Evolutionary conservation across 2,329 filamentous ascomycete genomes (phyloP).

Genomic region (Thermoascus crustaceus): DNA sequence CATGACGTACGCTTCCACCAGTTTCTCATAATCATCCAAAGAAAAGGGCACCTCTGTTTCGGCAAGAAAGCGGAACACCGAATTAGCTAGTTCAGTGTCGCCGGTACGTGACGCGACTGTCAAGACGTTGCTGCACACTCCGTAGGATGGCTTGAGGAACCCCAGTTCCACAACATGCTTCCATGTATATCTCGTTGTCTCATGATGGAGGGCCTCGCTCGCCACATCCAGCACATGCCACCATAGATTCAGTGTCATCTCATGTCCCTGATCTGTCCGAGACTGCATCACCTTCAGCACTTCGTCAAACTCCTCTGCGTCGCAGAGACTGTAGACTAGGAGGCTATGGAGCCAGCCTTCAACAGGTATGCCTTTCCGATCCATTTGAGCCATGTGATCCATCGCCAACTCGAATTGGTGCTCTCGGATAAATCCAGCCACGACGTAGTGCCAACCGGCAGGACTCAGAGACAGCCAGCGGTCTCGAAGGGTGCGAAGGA

Average conservation of each 20-base stretch:
- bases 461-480: conserved; percentile 60
- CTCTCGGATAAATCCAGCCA: conserved; percentile 69
- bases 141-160: conserved; percentile 55
- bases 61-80: conserved; percentile 59
- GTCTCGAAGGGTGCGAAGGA: conserved; percentile 57
- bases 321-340: conserved; percentile 64
- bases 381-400: conserved; percentile 59
- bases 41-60: conserved; percentile 49
- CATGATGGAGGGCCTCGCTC: conserved; percentile 53
- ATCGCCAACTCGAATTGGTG: conserved; percentile 75
- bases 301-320: conserved; percentile 67
- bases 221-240: conserved; percentile 68
- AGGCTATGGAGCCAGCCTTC: conserved; percentile 71
- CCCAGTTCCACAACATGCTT: conserved; percentile 51
- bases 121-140: conserved; percentile 60
- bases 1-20: conserved; percentile 62
- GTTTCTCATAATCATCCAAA: conserved; percentile 67
- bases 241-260: conserved; percentile 54
- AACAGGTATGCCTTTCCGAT: conserved; percentile 46
- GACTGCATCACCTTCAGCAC: conserved; percentile 60
- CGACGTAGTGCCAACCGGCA: conserved; percentile 57
- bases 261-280: conserved; percentile 40
- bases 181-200: conserved; percentile 65
- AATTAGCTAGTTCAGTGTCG: conserved; percentile 60
- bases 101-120: conserved; percentile 61